Evolutionary conservation across 192 early-diverging fungal species (phyloP).

Genomic region (Borealophlyctis nickersoniae): DNA sequence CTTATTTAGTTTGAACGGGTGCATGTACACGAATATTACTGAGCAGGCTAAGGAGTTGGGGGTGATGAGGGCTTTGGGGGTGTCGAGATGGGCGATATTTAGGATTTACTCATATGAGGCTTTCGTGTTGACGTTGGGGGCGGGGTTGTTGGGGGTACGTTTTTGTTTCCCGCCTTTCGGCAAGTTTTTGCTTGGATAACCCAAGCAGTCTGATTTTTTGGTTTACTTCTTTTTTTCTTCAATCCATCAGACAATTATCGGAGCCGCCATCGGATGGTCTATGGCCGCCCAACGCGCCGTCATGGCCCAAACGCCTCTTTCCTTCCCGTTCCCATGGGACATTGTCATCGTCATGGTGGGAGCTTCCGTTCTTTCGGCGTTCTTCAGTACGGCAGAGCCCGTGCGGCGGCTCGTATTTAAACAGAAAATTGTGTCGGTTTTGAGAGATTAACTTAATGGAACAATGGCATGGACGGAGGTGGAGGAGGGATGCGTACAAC

Average conservation of each 20-base stretch:
- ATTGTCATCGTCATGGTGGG: conserved; percentile 4
- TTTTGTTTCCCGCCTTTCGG: neutral
- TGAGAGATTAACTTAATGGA: conserved; percentile 23
- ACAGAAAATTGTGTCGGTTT: conserved; percentile 20
- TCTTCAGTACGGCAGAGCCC: conserved; percentile 21
- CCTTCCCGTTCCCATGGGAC: conserved; percentile 25
- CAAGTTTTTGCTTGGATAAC: neutral
- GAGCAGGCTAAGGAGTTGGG: conserved; percentile 31
- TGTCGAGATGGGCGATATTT: conserved; percentile 17
- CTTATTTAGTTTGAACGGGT: conserved; percentile 27
- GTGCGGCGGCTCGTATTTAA: conserved; percentile 21
- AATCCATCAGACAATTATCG: conserved; percentile 16
- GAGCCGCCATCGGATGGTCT: conserved; percentile 27
- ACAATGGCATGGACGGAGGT: no score
- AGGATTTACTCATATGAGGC: conserved; percentile 28
- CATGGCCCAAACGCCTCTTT: conserved; percentile 25
- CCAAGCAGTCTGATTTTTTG: no score
- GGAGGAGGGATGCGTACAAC: no score
- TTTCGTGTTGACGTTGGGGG: conserved; percentile 14
- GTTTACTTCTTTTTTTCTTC: no score
- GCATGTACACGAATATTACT: conserved; percentile 30
- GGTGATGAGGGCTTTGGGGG: conserved; percentile 22
- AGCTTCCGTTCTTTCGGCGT: conserved; percentile 14
- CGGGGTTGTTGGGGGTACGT: conserved; percentile 28
- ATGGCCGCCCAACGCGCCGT: conserved; percentile 28